Percentiles rank a stretch among this genome's conserved stretches.
Evolutionary conservation across 2,329 filamentous ascomycete species (phyloP).

Genomic region (Fusarium virguliforme): DNA sequence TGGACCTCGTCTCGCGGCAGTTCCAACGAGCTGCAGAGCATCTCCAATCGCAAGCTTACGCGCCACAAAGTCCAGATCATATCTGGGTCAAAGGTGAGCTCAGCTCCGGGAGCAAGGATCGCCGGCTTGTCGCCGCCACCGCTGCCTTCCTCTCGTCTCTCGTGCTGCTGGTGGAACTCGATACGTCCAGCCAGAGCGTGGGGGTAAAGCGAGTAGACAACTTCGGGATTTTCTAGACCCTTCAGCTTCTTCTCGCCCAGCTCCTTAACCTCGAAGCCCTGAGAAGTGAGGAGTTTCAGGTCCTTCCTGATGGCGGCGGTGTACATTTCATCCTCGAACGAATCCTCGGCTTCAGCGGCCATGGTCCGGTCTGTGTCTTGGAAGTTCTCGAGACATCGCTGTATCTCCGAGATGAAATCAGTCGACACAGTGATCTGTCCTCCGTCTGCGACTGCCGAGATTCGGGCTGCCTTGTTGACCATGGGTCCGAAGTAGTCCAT

Average conservation of each 20-base stretch:
- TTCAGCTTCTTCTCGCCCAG: constrained; percentile 96
- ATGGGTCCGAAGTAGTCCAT: constrained; percentile 99
- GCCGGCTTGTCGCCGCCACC: constrained; percentile 68
- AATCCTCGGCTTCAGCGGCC: constrained; percentile 77
- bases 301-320: constrained; percentile 88
- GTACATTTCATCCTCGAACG: constrained; percentile 80
- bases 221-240: constrained; percentile 96
- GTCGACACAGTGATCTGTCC: constrained; percentile 97
- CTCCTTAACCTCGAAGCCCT: constrained; percentile 97
- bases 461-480: constrained; percentile 97
- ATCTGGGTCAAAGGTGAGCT: constrained; percentile 85
- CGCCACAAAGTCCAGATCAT: constrained; percentile 92
- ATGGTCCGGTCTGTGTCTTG: constrained; percentile 85
- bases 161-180: constrained; percentile 73
- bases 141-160: constrained; percentile 61
- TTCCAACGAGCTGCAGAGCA: constrained; percentile 92
- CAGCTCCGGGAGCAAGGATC: constrained; percentile 73
- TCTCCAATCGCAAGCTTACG: constrained; percentile 89
- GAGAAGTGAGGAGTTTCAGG: constrained; percentile 86
- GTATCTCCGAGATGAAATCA: constrained; percentile 97
- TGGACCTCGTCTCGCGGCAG: constrained; percentile 67
- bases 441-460: constrained; percentile 94
- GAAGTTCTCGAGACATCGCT: constrained; percentile 89
- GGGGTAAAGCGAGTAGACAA: constrained; percentile 95
- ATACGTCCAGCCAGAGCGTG: constrained; percentile 88